Evolutionary conservation across 2,329 filamentous ascomycete species (phyloP), one percentile per base, ranked within the genome.

Genomic region (Myriosclerotinia scirpicola): DNA sequence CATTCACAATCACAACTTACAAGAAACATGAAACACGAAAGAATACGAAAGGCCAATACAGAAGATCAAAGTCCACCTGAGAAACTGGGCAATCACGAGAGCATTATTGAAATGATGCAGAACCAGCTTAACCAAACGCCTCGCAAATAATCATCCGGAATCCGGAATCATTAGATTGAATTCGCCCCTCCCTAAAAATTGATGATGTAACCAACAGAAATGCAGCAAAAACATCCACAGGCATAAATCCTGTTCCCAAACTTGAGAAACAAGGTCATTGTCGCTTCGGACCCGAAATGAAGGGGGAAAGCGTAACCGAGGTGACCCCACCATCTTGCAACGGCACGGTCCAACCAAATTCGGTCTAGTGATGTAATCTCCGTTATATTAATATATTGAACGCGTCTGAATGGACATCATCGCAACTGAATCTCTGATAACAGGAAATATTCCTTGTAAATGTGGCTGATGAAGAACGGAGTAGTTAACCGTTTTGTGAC

Each of bases 321-420:
- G 8, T 38, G 20, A 8, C n/a, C 30, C 58, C 58, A 61, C 30
- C n/a, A 50, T 36, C 26, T 2, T 50, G n/a, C 7, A 50, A 44
- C 69, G 88, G 88, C 88, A 91, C 69, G 88, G 88, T 0, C 87
- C 87, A 20, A 91, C 91, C 22, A 59, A 36, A 46, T n/a, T 36
- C 1, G 12, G 56, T 11, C 42, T 36, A 61, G 64, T 65, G 64
- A 65, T 65, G 64, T 65, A 65, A 65, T 64, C 26, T 58, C 38
- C 52, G 50, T 30, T 17, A 40, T 46, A 7, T 61, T 44, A 61
- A 65, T 65, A 30, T 65, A 54, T 65, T 26, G 22, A 46, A 44
- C 26, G 20, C 46, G 20, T 61, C 5, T 65, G 20, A 53, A 44
- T 65, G 64, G 64, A 52, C 26, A 34, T 20, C 26, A 40, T 26